These are phyloP conservation scores for Elsinoe batatas DNA, from an alignment of 2,329 filamentous ascomycete species.

Conservation along the genomic window DNA sequence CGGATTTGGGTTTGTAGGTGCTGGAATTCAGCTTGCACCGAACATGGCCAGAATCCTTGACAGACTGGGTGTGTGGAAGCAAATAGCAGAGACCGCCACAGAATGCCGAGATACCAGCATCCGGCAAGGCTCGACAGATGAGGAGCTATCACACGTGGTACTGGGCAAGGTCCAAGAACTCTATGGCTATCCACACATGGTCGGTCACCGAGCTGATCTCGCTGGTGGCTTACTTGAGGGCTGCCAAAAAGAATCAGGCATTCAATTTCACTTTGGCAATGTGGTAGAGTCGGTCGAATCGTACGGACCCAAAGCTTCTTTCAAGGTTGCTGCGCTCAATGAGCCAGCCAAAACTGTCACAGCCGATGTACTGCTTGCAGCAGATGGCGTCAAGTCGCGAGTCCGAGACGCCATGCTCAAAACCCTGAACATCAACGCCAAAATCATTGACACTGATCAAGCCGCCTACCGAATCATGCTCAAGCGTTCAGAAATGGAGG, in stretches of 20 bases:
- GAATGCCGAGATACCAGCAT: constrained; percentile 64
- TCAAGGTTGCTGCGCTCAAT: constrained; percentile 50
- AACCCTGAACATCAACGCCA: constrained; percentile 40
- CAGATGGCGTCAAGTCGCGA: constrained; percentile 41
- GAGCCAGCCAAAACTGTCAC: constrained; percentile 45
- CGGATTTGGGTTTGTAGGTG: constrained; percentile 69
- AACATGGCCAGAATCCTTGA: constrained; percentile 73
- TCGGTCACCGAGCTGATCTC: constrained; percentile 64
- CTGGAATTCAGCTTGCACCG: constrained; percentile 74
- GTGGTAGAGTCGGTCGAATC: constrained; percentile 47
- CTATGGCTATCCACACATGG: constrained; percentile 70
- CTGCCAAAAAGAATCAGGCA: constrained; percentile 51
- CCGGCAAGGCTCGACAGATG: constrained; percentile 57
- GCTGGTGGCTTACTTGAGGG: constrained; percentile 60
- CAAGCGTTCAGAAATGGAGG: constrained; percentile 53
- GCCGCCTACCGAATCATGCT: constrained; percentile 75
- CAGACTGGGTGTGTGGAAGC: constrained; percentile 59
- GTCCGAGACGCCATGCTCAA: constrained; percentile 45
- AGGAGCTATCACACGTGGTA: constrained; percentile 60
- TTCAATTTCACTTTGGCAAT: constrained; percentile 60
- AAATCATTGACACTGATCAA: constrained; percentile 60
- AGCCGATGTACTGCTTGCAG: constrained; percentile 37
- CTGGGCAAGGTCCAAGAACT: constrained; percentile 56
- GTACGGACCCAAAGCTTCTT: constrained; percentile 49
- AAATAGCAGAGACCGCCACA: constrained; percentile 61